Percentiles rank a stretch among this genome's conserved stretches.
Conservation (phyloP, 306 rosid species). For the Glycyrrhiza uralensis region DNA sequence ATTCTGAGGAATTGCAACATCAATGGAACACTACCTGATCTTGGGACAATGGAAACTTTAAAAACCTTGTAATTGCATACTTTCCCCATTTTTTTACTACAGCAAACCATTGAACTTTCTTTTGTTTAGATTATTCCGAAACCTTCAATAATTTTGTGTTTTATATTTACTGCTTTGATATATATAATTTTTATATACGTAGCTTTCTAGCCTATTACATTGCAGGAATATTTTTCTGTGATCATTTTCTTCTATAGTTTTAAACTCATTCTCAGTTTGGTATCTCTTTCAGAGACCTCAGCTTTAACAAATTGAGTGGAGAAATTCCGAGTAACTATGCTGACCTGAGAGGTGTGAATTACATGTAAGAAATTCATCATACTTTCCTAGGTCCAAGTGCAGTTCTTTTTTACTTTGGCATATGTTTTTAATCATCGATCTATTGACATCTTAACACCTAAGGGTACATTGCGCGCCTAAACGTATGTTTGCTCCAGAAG, state of each 20-base stretch:
- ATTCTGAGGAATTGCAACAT: conserved; percentile 26
- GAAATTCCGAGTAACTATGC: neutral
- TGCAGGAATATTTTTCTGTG: neutral
- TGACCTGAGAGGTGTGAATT: neutral
- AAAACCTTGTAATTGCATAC: neutral
- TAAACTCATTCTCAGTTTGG: neutral
- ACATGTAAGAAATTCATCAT: neutral
- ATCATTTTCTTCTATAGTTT: too few species aligned
- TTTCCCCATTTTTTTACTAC: conserved; percentile 31
- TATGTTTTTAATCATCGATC: neutral
- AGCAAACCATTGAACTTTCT: neutral
- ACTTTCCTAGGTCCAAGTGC: too few species aligned
- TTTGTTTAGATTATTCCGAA: neutral
- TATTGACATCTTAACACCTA: too few species aligned
- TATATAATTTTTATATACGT: neutral
- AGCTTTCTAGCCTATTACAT: neutral
- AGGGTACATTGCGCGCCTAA: too few species aligned
- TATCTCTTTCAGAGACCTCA: conserved; percentile 10
- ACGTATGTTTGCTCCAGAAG: too few species aligned
- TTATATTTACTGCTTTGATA: neutral
- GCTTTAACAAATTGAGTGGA: conserved; percentile 11
- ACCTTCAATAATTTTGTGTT: neutral
- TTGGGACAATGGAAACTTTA: neutral
- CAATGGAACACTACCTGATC: neutral
- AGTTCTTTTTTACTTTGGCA: neutral